These are phyloP conservation scores for Crithidia fasciculata DNA, from an alignment of 208 protist species.

Conservation along the genomic window DNA sequence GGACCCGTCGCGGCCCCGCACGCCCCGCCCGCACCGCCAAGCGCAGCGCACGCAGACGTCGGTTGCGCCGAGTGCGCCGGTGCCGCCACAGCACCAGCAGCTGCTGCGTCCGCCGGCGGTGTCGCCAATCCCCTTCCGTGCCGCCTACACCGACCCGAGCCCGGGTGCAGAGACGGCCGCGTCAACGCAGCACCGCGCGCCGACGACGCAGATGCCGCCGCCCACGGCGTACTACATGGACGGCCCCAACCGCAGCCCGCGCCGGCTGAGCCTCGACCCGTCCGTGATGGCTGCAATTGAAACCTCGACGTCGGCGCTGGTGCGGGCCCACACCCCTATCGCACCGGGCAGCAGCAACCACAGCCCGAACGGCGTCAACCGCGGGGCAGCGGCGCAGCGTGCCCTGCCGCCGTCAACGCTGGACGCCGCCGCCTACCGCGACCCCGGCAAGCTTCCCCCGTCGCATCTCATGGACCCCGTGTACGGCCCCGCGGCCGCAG, in stretches of 20 bases:
- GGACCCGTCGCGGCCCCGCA: not conserved
- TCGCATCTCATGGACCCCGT: constrained; percentile 18
- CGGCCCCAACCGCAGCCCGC: constrained; percentile 7
- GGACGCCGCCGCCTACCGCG: constrained; percentile 8
- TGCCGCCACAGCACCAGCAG: constrained; percentile 18
- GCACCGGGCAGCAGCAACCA: not conserved
- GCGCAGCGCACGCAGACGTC: not conserved
- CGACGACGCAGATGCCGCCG: constrained; percentile 30
- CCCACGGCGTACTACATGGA: constrained; percentile 28
- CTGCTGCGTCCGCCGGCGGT: not conserved
- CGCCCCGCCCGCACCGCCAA: not conserved
- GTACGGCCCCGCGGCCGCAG: not conserved
- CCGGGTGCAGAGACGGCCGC: not conserved
- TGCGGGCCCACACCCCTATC: constrained; percentile 15
- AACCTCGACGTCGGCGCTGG: constrained; percentile 7
- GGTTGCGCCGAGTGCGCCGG: not conserved
- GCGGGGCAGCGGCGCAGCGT: constrained; percentile 3
- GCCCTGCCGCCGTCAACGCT: constrained; percentile 12
- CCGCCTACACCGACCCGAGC: constrained; percentile 25
- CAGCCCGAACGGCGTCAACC: too few species aligned
- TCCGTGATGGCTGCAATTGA: constrained; percentile 18
- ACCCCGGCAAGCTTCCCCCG: constrained; percentile 13
- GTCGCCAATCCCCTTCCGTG: constrained; percentile 19
- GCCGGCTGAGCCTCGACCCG: constrained; percentile 18
- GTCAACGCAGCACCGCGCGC: not conserved